Conservation (phyloP, 306 rosid species). For the Cercis canadensis region DNA sequence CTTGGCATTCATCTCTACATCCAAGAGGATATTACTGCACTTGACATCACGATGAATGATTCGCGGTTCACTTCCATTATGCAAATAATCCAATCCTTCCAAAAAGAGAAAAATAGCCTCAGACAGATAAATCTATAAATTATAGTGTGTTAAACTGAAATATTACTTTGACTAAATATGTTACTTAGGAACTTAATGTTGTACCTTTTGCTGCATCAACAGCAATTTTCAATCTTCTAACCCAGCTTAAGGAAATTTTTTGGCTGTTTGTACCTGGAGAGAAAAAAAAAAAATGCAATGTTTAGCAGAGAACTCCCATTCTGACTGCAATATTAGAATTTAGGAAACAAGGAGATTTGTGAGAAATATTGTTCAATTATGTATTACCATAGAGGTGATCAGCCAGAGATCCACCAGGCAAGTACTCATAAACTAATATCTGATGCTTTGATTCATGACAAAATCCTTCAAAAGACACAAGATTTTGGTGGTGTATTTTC, state of each 20-base stretch:
- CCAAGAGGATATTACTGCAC: slow-evolving; percentile 92
- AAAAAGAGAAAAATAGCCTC: slow-evolving; percentile 26
- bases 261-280: slow-evolving; percentile 64
- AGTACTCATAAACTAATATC: slow-evolving; percentile 89
- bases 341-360: slow-evolving; percentile 8
- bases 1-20: slow-evolving; percentile 87
- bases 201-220: slow-evolving; percentile 96
- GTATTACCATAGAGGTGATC: slow-evolving; percentile 82
- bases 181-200: neutral
- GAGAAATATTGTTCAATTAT: slow-evolving; percentile 7
- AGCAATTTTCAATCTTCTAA: slow-evolving; percentile 91
- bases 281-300: neutral
- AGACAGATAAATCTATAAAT: neutral
- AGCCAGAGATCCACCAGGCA: slow-evolving; percentile 90
- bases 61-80: slow-evolving; percentile 89
- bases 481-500: slow-evolving; percentile 83
- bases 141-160: neutral
- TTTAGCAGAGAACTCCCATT: no score
- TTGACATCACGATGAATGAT: slow-evolving; percentile 93
- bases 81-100: slow-evolving; percentile 90
- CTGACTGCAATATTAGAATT: neutral
- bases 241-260: slow-evolving; percentile 80
- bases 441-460: slow-evolving; percentile 90
- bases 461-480: slow-evolving; percentile 90
- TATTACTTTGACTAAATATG: neutral